phyloP scores from a whole-genome alignment of 306 rosid genomes.

The Mimosa pudica region DNA sequence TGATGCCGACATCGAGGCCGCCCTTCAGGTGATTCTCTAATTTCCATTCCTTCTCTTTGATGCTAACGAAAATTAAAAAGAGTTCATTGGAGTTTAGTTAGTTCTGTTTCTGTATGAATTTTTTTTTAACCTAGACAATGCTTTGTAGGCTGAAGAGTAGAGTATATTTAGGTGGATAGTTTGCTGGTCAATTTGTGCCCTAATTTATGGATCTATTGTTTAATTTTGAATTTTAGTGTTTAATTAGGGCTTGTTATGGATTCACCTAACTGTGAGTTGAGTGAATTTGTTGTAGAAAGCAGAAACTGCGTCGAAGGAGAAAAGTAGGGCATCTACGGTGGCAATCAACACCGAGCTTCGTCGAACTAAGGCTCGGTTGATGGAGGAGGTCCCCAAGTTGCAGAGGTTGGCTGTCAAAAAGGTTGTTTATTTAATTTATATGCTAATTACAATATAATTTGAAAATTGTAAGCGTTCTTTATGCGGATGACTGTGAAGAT shows the following conservation, averaged over 20 bases:
- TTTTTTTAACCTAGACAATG: neutral
- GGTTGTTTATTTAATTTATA: conserved; percentile 43
- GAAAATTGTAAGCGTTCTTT: neutral
- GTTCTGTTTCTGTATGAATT: neutral
- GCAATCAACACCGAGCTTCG: conserved; percentile 99
- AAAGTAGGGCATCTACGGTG: conserved; percentile 82
- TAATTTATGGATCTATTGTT: neutral
- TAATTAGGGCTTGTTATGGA: neutral
- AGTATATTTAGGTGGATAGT: neutral
- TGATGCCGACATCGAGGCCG: conserved; percentile 75
- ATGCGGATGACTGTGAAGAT: neutral
- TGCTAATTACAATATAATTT: neutral
- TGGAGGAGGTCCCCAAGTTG: conserved; percentile 95
- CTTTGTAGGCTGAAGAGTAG: neutral
- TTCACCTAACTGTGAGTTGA: neutral
- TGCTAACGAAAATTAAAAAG: neutral
- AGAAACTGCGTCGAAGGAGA: conserved; percentile 83
- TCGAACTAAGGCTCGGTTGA: conserved; percentile 84
- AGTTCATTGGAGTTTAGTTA: neutral
- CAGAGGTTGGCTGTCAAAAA: conserved; percentile 89
- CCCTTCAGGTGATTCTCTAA: conserved; percentile 54
- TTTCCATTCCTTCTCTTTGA: neutral
- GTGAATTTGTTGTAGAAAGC: conserved; percentile 75
- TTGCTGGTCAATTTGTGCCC: conserved; percentile 7
- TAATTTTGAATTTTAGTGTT: neutral